Evolutionary conservation across 306 rosid species (phyloP).

Genomic region (Cicer arietinum): DNA sequence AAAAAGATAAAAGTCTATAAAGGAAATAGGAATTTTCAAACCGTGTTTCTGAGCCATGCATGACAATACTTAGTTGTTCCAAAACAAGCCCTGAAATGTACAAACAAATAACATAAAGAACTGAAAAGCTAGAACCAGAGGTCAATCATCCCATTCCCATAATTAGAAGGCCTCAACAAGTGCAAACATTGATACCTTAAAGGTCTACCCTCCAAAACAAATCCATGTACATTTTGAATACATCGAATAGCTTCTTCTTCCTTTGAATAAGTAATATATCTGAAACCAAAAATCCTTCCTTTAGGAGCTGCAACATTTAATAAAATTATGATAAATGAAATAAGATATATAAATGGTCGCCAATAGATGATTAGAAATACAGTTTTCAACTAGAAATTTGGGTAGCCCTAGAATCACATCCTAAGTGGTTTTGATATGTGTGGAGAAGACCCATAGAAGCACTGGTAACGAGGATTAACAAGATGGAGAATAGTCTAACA

Average conservation of each 20-base stretch:
- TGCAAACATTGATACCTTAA: constrained; percentile 64
- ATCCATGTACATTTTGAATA: constrained; percentile 97
- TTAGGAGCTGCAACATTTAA: constrained; percentile 28
- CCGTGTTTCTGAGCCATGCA: constrained; percentile 97
- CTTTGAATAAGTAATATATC: constrained; percentile 96
- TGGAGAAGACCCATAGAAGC: constrained; percentile 8
- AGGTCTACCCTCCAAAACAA: constrained; percentile 86
- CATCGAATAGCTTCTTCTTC: constrained; percentile 99
- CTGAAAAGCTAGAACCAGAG: constrained; percentile 16
- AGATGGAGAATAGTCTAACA: constrained; percentile 6
- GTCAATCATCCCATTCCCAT: constrained; percentile 12
- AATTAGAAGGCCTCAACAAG: constrained; percentile 18
- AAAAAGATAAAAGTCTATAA: constrained; percentile 8
- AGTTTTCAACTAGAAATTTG: not conserved
- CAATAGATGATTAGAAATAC: constrained; percentile 5
- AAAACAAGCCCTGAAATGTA: constrained; percentile 84
- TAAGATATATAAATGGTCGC: not conserved
- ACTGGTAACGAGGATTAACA: constrained; percentile 2
- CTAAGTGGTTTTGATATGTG: not conserved
- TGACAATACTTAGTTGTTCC: constrained; percentile 99
- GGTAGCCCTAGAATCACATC: constrained; percentile 10
- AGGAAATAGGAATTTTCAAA: constrained; percentile 49
- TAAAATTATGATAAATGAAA: not conserved
- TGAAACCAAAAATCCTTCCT: constrained; percentile 43
- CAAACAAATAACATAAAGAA: constrained; percentile 24